A percentile compares a stretch with the other conserved stretches of the same genome.
These are phyloP conservation scores for Gossypium turneri DNA, from an alignment of 345 rosid species.

Conservation along the genomic window DNA sequence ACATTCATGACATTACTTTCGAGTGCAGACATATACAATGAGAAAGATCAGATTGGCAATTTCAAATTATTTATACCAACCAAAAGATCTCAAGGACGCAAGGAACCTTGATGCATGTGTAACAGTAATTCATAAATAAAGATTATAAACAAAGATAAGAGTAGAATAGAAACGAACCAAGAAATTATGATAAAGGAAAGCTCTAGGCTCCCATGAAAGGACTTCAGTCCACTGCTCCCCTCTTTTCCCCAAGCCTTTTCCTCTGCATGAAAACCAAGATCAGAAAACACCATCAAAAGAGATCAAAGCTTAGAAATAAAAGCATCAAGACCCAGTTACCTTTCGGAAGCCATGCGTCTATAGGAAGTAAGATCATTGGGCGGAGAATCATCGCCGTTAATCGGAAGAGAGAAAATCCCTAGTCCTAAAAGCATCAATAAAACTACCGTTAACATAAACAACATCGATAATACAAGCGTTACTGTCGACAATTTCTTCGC, in stretches of 20 bases:
- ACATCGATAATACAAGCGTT: constrained; percentile 50
- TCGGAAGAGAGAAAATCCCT: constrained; percentile 68
- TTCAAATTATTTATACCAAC: neutral
- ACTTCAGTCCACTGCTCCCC: constrained; percentile 86
- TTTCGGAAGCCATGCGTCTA: constrained; percentile 51
- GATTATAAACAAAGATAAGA: neutral
- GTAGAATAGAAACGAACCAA: constrained; percentile 47
- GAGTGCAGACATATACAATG: neutral
- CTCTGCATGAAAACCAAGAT: constrained; percentile 32
- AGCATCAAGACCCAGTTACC: constrained; percentile 33
- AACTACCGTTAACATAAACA: constrained; percentile 60
- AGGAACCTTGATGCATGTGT: neutral
- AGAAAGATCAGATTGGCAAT: neutral
- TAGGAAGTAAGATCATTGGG: constrained; percentile 48
- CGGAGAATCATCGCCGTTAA: constrained; percentile 44
- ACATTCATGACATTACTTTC: neutral
- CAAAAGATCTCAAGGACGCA: neutral
- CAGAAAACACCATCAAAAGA: neutral
- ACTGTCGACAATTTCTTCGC: constrained; percentile 58
- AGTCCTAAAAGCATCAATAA: constrained; percentile 67
- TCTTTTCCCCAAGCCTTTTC: constrained; percentile 51
- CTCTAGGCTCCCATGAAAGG: constrained; percentile 89
- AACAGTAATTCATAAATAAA: neutral
- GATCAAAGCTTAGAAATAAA: neutral
- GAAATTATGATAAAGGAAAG: constrained; percentile 77